Evolutionary conservation across 1,284 basidiomycete species (phyloP).

Genomic region (Tilletia setariae): DNA sequence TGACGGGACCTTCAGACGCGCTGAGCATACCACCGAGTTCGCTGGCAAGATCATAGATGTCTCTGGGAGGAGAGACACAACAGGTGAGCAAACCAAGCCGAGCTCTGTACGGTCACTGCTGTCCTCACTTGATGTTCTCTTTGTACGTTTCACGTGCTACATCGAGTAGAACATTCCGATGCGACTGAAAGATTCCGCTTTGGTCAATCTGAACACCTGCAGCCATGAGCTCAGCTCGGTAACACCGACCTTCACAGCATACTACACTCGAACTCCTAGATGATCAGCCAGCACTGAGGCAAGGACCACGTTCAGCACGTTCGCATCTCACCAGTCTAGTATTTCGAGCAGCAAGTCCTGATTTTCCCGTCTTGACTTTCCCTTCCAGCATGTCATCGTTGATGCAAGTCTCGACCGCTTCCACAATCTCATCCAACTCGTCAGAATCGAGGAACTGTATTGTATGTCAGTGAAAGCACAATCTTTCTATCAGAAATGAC

Average conservation of each 20-base stretch:
- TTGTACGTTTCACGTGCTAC: conserved; percentile 84
- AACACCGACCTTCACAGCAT: conserved; percentile 71
- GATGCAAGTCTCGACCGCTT: conserved; percentile 63
- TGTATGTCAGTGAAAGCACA: neutral
- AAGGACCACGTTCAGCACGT: neutral
- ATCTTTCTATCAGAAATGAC: neutral
- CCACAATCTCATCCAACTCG: conserved; percentile 65
- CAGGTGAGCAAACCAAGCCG: too few species aligned
- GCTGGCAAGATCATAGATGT: conserved; percentile 66
- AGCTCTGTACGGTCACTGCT: too few species aligned
- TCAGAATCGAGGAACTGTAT: conserved; percentile 69
- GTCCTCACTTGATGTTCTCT: conserved; percentile 65
- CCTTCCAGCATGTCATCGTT: conserved; percentile 64
- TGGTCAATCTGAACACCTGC: neutral
- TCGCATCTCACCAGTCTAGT: conserved; percentile 25
- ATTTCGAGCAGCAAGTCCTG: conserved; percentile 17
- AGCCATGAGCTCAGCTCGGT: neutral
- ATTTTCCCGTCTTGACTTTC: conserved; percentile 59
- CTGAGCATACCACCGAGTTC: neutral
- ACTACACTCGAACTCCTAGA: conserved; percentile 56
- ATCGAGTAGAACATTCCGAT: conserved; percentile 76
- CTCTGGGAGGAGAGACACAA: conserved; percentile 55
- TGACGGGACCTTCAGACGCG: too few species aligned
- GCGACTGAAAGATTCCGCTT: conserved; percentile 57
- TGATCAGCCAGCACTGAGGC: too few species aligned